Percentiles rank a stretch among this genome's conserved stretches.
These are phyloP conservation scores for Mimosa pudica DNA, from an alignment of 306 rosid genomes.

Conservation along the genomic window DNA sequence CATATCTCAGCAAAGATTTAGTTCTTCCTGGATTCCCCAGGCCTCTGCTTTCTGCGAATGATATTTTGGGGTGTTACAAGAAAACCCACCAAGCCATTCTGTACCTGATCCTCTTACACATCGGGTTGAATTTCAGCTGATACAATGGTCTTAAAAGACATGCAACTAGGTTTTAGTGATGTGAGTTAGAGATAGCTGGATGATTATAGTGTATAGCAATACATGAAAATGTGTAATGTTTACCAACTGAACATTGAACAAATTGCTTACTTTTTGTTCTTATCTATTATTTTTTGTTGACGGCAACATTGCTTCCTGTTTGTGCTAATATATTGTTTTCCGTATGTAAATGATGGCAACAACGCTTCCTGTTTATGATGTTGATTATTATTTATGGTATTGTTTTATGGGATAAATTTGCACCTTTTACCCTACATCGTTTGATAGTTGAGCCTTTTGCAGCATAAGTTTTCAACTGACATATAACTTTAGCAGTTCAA, in stretches of 20 bases:
- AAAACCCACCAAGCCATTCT: too few species aligned
- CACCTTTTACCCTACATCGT: neutral
- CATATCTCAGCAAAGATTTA: too few species aligned
- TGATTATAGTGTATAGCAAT: neutral
- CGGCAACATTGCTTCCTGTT: neutral
- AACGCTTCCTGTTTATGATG: too few species aligned
- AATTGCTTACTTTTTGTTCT: neutral
- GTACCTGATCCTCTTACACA: too few species aligned
- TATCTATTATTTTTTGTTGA: neutral
- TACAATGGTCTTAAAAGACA: neutral
- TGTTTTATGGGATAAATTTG: neutral
- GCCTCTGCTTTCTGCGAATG: too few species aligned
- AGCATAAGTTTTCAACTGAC: neutral
- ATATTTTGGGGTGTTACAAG: too few species aligned
- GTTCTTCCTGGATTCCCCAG: too few species aligned
- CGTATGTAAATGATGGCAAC: too few species aligned
- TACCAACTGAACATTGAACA: neutral
- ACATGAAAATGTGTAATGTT: neutral
- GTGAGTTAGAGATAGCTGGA: neutral
- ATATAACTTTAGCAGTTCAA: neutral
- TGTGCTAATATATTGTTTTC: neutral
- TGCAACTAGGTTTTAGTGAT: neutral
- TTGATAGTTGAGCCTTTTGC: neutral
- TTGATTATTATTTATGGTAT: too few species aligned
- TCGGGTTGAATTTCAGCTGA: neutral